Evolutionary conservation across 106 monocot species (phyloP).

Genomic region (Gastrodia elata): DNA sequence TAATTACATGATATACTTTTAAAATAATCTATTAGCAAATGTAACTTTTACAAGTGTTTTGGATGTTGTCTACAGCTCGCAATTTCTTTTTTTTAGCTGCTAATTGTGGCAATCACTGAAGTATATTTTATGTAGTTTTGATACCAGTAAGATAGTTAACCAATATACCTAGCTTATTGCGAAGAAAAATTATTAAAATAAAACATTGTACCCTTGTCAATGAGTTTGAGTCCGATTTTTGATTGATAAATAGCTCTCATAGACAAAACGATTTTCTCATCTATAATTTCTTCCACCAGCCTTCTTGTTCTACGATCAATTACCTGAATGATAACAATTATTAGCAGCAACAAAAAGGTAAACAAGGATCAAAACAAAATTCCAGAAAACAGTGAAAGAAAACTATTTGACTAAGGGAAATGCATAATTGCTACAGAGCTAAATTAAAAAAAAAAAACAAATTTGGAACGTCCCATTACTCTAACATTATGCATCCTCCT

Average conservation of each 20-base stretch:
- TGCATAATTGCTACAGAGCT: neutral
- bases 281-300: conserved; percentile 87
- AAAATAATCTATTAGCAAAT: too few species aligned
- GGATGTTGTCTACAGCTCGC: too few species aligned
- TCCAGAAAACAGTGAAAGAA: neutral
- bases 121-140: neutral
- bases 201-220: conserved; percentile 68
- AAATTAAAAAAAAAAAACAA: too few species aligned
- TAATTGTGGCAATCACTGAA: too few species aligned
- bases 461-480: neutral
- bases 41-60: too few species aligned
- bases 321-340: conserved; percentile 35
- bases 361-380: neutral
- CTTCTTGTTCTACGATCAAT: conserved; percentile 87
- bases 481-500: neutral
- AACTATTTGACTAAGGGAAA: neutral
- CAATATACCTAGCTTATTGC: neutral
- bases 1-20: too few species aligned
- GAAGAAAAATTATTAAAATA: too few species aligned
- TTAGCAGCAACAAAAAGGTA: neutral
- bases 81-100: too few species aligned
- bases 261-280: conserved; percentile 87
- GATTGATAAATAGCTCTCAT: conserved; percentile 97
- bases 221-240: conserved; percentile 81
- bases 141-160: neutral